Evolutionary conservation across 108 stramenopile genomes (phyloP).

Genomic region (Fistulifera pelliculosa): DNA sequence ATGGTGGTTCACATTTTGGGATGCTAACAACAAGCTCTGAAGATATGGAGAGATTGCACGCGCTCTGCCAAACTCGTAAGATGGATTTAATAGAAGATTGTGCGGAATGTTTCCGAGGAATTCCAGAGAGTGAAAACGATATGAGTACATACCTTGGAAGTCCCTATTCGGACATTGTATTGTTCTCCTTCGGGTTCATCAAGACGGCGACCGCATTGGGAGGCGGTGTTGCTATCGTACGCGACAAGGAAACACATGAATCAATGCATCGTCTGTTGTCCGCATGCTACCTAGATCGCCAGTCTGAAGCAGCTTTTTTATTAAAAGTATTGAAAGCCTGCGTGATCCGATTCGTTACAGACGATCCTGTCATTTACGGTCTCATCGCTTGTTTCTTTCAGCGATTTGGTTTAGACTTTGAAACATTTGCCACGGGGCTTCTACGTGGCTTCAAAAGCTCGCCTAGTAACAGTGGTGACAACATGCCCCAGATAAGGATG

Average conservation of each 20-base stretch:
- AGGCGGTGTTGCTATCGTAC: constrained; percentile 46
- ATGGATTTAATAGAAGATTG: constrained; percentile 76
- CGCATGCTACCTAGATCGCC: constrained; percentile 24
- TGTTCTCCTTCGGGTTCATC: constrained; percentile 83
- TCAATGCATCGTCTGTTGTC: constrained; percentile 56
- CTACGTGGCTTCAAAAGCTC: constrained; percentile 48
- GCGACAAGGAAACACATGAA: constrained; percentile 5
- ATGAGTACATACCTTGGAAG: constrained; percentile 25
- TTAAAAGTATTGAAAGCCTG: constrained; percentile 29
- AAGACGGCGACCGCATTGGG: constrained; percentile 80
- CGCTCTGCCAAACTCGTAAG: constrained; percentile 25
- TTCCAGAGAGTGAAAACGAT: constrained; percentile 4
- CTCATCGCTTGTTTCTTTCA: constrained; percentile 20
- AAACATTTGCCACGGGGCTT: constrained; percentile 33
- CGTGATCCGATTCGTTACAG: constrained; percentile 36
- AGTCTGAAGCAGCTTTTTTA: constrained; percentile 38
- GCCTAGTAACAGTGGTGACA: neutral
- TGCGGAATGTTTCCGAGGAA: constrained; percentile 74
- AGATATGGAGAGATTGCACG: constrained; percentile 31
- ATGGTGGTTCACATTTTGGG: constrained; percentile 83
- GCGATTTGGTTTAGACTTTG: constrained; percentile 37
- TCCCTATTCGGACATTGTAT: constrained; percentile 35
- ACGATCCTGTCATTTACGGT: constrained; percentile 33
- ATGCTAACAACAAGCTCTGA: constrained; percentile 16
- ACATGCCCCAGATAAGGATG: constrained; percentile 37